Base-by-base conservation (phyloP, 2,329 filamentous ascomycete genomes). In the Eutypella sp. region DNA sequence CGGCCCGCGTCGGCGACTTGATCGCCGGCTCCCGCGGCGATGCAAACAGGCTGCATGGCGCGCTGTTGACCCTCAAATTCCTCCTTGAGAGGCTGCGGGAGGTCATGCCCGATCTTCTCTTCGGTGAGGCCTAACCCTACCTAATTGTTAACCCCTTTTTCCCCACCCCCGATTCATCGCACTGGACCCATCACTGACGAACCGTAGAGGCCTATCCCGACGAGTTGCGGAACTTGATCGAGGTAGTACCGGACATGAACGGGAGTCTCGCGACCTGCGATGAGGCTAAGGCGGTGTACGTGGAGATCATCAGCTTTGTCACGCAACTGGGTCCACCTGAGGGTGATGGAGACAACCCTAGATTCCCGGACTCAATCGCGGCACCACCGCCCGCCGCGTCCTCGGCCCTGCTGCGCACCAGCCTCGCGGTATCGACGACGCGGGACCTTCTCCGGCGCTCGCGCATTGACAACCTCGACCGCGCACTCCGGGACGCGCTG, bases 41-140 rank as follows among this genome's bases (percentile, higher is more conserved):
- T 2, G 67, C 73, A 37, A 85, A 86, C 50, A 64, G 68, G 24
- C 58, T 80, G 0, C 83, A 87, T 51, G 83, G 83, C 2, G 66
- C 73, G 3, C 67, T 85, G 1, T 56, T 85, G 42, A 72, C 78
- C 0, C 60, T 79, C 8, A 79, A 76, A 45, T 80, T 77, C 51
- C 65, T 82, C 2, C 57, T 84, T 24, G 77, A 81, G 49, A 72
- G 78, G 29, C 68, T 79, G 13, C 51, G 61, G 3, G 71, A 76
- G 39, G 68, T 79, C 9, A 67, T 72, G 50, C 62, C 63, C 0
- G 69, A 71, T 20, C 62, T 66, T 18, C 59, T 74, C 6, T 60
- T 61, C 20, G 66, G 74, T 76, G 65, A 63, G 71, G n/a, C n/a
- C n/a, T n/a, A n/a, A n/a, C n/a, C n/a, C n/a, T n/a, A n/a, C n/a